Percentiles rank a stretch among this genome's conserved stretches.
These are phyloP conservation scores for Wickerhamiella nectarea DNA, from an alignment of 805 yeast species.

Conservation along the genomic window DNA sequence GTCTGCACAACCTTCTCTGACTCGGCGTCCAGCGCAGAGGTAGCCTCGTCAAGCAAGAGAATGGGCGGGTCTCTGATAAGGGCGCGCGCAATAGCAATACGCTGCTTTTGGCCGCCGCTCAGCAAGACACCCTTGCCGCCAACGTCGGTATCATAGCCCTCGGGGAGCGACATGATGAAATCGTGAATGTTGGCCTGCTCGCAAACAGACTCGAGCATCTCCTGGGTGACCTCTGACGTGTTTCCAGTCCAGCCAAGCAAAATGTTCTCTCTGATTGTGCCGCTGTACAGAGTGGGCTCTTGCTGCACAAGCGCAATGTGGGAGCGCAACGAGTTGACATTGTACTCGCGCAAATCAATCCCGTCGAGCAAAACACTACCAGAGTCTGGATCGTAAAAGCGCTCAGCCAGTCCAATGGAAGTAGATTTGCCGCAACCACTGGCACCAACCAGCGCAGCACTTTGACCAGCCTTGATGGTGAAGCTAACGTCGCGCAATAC, in stretches of 20 bases:
- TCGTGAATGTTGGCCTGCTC: constrained; percentile 37
- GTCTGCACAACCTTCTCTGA: constrained; percentile 56
- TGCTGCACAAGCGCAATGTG: constrained; percentile 43
- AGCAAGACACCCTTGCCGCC: constrained; percentile 38
- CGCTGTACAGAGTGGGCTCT: constrained; percentile 37
- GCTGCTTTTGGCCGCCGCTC: constrained; percentile 58
- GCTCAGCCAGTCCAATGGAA: constrained; percentile 32
- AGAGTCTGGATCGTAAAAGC: constrained; percentile 29
- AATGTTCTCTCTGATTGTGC: constrained; percentile 36
- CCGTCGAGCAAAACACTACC: constrained; percentile 37
- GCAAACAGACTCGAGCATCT: constrained; percentile 31
- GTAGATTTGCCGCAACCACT: constrained; percentile 54
- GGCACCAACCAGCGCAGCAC: constrained; percentile 56
- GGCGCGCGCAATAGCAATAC: constrained; percentile 52
- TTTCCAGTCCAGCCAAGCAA: constrained; percentile 19
- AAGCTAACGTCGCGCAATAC: constrained; percentile 41
- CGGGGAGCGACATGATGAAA: constrained; percentile 35
- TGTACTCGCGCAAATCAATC: constrained; percentile 29
- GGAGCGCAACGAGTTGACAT: constrained; percentile 32
- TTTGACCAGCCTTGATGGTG: constrained; percentile 33
- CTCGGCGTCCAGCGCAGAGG: constrained; percentile 41
- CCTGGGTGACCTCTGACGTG: constrained; percentile 21
- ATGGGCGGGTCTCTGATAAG: constrained; percentile 43
- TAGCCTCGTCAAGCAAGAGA: constrained; percentile 45
- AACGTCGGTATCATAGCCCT: constrained; percentile 38